Evolutionary conservation across 805 yeast genomes (phyloP), one percentile per base, ranked within the genome.

Genomic region (Pichia eremophila): DNA sequence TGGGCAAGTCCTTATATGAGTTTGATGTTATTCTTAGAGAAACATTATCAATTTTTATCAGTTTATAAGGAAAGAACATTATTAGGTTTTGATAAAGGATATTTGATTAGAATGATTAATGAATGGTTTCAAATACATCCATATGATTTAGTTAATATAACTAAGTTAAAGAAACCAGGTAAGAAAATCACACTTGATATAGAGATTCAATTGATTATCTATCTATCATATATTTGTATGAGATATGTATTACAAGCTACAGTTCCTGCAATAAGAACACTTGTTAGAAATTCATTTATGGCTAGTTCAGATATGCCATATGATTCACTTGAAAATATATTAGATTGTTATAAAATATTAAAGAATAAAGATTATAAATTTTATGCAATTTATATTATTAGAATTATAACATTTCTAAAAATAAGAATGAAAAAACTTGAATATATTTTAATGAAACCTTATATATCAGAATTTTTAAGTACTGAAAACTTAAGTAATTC

Each of bases 51-150:
- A 5, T 40, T 34, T n/a, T 36, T 41, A 14, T 34, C 14, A 28
- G n/a, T 10, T 17, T 45, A 17, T 17, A 29, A 19, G 28, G 40
- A 40, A 11, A 34, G 17, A 34, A 7, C 25, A 8, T 27, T 45
- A 12, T 19, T 45, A 22, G 47, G 47, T 4, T 45, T 31, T 35
- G 38, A 45, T 19, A 45, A 36, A 40, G 31, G 36, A n/a, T 45
- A 45, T 37, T 3, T 36, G 6, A 27, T 40, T 5, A 35, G 41
- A n/a, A 34, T 45, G 29, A 18, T 45, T 18, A 40, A 28, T 36
- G 47, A 45, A 29, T 45, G 47, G 47, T 40, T 34, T 29, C 47
- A 45, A 36, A 45, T 45, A n/a, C 27, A 35, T 18, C 47, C 47
- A 18, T 39, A 40, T 37, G 38, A 45, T 28, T 36, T 45, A 14